Evolutionary conservation across 2,329 filamentous ascomycete genomes (phyloP).

Genomic region (Stromatinia cepivora): DNA sequence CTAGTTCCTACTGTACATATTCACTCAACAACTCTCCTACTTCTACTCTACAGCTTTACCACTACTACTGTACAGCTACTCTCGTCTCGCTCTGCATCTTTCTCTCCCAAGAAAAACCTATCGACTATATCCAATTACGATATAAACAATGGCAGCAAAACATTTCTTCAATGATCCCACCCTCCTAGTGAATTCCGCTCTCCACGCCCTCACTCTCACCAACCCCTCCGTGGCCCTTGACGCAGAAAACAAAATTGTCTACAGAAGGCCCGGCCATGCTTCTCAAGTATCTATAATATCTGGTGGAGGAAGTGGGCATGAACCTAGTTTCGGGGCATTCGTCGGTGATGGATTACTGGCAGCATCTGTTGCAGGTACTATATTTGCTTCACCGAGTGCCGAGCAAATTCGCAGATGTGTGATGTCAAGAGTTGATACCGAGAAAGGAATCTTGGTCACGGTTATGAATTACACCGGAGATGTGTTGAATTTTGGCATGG

Average conservation of each 20-base stretch:
- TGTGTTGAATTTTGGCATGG: conserved; percentile 90
- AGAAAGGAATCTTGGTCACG: conserved; percentile 78
- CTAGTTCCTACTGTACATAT: neutral
- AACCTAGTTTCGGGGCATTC: conserved; percentile 83
- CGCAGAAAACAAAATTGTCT: conserved; percentile 77
- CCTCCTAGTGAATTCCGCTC: conserved; percentile 73
- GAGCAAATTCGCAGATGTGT: conserved; percentile 81
- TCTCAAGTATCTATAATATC: conserved; percentile 80
- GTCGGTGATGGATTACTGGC: conserved; percentile 80
- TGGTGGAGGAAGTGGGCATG: conserved; percentile 87
- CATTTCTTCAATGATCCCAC: conserved; percentile 88
- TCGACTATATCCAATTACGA: neutral
- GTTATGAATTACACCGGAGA: conserved; percentile 96
- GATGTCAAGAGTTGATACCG: conserved; percentile 67
- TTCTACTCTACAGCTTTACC: neutral
- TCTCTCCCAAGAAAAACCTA: neutral
- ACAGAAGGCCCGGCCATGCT: conserved; percentile 60
- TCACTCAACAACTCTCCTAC: neutral
- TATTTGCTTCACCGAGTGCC: conserved; percentile 78
- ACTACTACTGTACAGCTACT: neutral
- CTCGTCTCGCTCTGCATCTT: neutral
- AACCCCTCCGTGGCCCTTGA: conserved; percentile 85
- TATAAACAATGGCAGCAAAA: conserved; percentile 57
- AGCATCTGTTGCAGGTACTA: conserved; percentile 81
- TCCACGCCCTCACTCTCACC: conserved; percentile 74